Base-by-base conservation (phyloP, 2,329 filamentous ascomycete species). In the Ophiocordyceps sinensis region DNA sequence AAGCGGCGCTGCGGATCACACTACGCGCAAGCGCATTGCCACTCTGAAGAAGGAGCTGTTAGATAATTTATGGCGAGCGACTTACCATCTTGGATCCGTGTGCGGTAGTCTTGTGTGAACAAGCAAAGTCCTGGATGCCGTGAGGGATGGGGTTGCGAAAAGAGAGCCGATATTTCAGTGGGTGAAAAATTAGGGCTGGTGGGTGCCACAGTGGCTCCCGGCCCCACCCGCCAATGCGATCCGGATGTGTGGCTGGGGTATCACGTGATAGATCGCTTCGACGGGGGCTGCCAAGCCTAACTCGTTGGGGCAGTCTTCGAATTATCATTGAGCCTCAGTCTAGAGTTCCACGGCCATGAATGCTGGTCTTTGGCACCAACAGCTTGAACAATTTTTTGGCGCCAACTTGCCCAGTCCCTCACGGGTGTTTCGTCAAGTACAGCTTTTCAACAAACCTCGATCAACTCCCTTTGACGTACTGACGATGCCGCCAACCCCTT, bases 401-500 rank as follows among this genome's bases (percentile, higher is more conserved):
- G 23, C 23, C 6, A 9, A 26, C 2, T 26, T 9, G 23, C 23
- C 9, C 23, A 26, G 23, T 9, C 23, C 9, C 23, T 26, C 23
- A 7, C 5, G 6, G 9, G 23, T 7, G 23, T 26, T 26, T 26
- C 23, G 6, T 26, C 23, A 26, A 26, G 23, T 26, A 26, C 23
- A 26, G 6, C 9, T 26, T 26, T 26, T 9, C 23, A 9, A 9
- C 23, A 26, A 7, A 26, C 23, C 23, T 7, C 5, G 23, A 26
- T 9, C 5, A 26, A 26, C 23, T 7, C 23, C 23, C n/a, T 32
- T 7, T 28, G 5, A 13, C 28, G 11, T 8, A 11, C 30, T 13
- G 13, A 36, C 52, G 23, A 94, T 95, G 89, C 71, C 87, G 8
- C 85, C 87, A 19, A 71, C 75, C 17, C 65, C 73, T 19, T 98